Base-by-base conservation (phyloP, 768 basidiomycete species). In the Agrocybe chaxingu region DNA sequence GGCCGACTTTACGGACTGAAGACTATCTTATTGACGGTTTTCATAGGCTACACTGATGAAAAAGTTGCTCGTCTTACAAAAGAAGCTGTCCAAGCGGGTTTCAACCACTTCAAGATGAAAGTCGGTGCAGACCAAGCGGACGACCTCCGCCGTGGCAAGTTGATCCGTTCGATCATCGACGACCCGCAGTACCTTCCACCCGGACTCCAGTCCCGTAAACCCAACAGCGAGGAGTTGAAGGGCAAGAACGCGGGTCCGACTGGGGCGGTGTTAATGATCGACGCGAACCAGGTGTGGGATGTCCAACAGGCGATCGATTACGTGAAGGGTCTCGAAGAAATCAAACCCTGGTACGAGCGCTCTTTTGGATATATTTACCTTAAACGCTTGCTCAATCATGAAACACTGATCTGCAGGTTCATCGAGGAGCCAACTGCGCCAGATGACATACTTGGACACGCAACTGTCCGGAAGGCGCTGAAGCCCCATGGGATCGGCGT, bases 41-140 rank as follows among this genome's bases (percentile, higher is more conserved):
- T 40, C 19, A 7, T 45, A 83, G 89, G 93, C 2, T 98, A 98
- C 70, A 82, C 80, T 12, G 94, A 98, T 64, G 94, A 96, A 65
- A 97, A 97, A 64, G 84, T 98, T 19, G 79, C 83, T 1, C 79
- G 84, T 7, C 79, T 98, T 45, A 97, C 92, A 7, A 84, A 84
- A 61, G 91, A 94, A 63, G 90, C 93, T 31, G 76, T 98, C 45
- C 69, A 78, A 18, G 81, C 79, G 39, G 95, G 95, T 16, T 98
- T 98, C 81, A 96, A 92, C 71, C 94, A 97, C 72, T 98, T 98
- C 82, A 98, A 98, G 72, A 94, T 98, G 86, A 98, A 98, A 74
- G 96, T 98, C 57, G 96, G 96, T 47, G 86, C 88, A 19, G 78
- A 89, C 68, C 75, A 81, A 50, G 79, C 83, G 35, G 82, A 86